Evolutionary conservation across 2,329 filamentous ascomycete species (phyloP).

Genomic region (Pseudohalonectria lignicola): DNA sequence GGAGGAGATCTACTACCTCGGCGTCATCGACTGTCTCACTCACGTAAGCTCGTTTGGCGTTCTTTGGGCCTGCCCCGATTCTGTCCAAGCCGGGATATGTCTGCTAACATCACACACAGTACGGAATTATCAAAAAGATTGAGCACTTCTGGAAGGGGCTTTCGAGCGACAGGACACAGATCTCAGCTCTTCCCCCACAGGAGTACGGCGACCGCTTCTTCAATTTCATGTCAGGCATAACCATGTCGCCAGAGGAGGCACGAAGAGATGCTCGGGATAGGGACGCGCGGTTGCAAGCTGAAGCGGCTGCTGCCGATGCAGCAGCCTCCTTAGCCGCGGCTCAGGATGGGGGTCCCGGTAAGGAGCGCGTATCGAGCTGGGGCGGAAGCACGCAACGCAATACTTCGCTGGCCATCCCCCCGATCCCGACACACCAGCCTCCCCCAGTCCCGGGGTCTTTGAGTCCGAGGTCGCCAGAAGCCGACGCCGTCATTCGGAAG

Average conservation of each 20-base stretch:
- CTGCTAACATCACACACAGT: slow-evolving; percentile 40
- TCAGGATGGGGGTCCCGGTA: slow-evolving; percentile 16
- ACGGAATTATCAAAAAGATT: slow-evolving; percentile 85
- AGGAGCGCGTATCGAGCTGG: slow-evolving; percentile 24
- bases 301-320: slow-evolving; percentile 23
- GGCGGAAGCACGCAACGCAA: slow-evolving; percentile 20
- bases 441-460: slow-evolving; percentile 25
- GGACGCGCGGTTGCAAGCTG: slow-evolving; percentile 37
- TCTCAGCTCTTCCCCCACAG: slow-evolving; percentile 83
- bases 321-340: too few species aligned
- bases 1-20: slow-evolving; percentile 94
- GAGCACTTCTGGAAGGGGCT: slow-evolving; percentile 97
- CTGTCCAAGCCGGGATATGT: too few species aligned
- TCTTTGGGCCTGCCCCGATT: neutral
- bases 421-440: slow-evolving; percentile 33
- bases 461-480: slow-evolving; percentile 22
- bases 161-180: slow-evolving; percentile 70
- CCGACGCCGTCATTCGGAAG: slow-evolving; percentile 26
- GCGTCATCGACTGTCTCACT: slow-evolving; percentile 96
- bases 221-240: slow-evolving; percentile 82
- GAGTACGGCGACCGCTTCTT: slow-evolving; percentile 91
- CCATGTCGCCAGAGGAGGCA: slow-evolving; percentile 80
- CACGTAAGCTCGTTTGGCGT: slow-evolving; percentile 53
- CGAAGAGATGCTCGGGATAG: slow-evolving; percentile 48
- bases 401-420: slow-evolving; percentile 22